These are phyloP conservation scores for Fusarium coffeatum DNA, from an alignment of 2,329 filamentous ascomycete species.

Conservation along the genomic window DNA sequence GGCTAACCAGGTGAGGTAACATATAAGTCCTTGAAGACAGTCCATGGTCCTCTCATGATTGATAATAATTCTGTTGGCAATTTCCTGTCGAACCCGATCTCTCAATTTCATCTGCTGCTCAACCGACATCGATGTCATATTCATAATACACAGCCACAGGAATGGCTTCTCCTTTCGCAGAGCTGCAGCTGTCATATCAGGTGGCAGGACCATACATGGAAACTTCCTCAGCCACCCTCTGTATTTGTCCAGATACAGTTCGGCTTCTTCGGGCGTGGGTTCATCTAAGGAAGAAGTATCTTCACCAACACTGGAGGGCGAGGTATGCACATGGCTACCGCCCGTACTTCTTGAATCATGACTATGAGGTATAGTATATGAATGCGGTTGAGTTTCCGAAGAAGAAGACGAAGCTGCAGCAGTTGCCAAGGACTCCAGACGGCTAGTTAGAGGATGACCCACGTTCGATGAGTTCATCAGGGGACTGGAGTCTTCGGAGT, in stretches of 20 bases:
- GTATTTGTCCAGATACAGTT: conserved; percentile 56
- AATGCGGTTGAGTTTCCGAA: conserved; percentile 25
- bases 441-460: conserved; percentile 43
- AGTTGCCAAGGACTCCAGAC: conserved; percentile 53
- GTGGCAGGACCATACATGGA: conserved; percentile 58
- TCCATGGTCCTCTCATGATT: conserved; percentile 64
- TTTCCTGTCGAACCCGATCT: conserved; percentile 56
- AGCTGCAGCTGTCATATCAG: conserved; percentile 52
- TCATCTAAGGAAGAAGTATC: conserved; percentile 44
- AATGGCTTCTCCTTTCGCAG: conserved; percentile 59
- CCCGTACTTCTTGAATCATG: conserved; percentile 17
- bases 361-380: conserved; percentile 14
- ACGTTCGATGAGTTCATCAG: conserved; percentile 24
- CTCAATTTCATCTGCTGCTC: conserved; percentile 55
- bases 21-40: conserved; percentile 62
- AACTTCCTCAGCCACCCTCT: conserved; percentile 56
- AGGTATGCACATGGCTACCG: conserved; percentile 11
- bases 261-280: conserved; percentile 53
- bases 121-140: conserved; percentile 57
- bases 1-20: conserved; percentile 58
- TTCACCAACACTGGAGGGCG: conserved; percentile 21
- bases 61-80: conserved; percentile 60
- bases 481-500: conserved; percentile 10
- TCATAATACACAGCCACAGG: conserved; percentile 62
- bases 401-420: conserved; percentile 51